A percentile compares a stretch with the other conserved stretches of the same genome.
Evolutionary conservation across 495 filamentous ascomycete species (phyloP).

Genomic region (Penicillium odoratum): DNA sequence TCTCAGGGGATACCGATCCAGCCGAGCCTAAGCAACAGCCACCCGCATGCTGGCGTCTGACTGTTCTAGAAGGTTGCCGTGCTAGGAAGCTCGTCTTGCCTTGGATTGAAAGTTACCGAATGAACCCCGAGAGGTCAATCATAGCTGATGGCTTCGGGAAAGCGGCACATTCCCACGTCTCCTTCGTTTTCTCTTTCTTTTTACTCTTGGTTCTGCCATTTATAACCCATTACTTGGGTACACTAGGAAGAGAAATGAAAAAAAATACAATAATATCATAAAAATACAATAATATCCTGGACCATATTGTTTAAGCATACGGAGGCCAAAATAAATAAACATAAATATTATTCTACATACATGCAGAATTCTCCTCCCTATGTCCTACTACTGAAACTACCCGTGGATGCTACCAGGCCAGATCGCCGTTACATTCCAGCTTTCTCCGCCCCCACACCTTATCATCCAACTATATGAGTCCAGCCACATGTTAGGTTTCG

Average conservation of each 20-base stretch:
- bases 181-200: neutral
- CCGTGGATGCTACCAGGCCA: neutral
- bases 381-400: neutral
- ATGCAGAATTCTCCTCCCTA: neutral
- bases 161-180: neutral
- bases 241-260: too few relatives aligned
- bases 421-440: neutral
- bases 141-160: neutral
- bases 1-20: neutral
- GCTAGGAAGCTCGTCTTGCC: neutral
- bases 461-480: too few relatives aligned
- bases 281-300: too few relatives aligned
- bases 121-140: neutral
- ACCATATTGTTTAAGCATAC: neutral
- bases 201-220: neutral
- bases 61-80: conserved; percentile 1
- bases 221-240: too few relatives aligned
- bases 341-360: neutral
- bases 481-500: too few relatives aligned
- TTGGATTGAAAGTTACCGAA: neutral
- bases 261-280: too few relatives aligned
- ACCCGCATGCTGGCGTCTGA: neutral
- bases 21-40: neutral
- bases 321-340: neutral
- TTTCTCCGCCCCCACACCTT: neutral